Evolutionary conservation across 768 basidiomycete genomes (phyloP).

Genomic region (Suillus luteus): DNA sequence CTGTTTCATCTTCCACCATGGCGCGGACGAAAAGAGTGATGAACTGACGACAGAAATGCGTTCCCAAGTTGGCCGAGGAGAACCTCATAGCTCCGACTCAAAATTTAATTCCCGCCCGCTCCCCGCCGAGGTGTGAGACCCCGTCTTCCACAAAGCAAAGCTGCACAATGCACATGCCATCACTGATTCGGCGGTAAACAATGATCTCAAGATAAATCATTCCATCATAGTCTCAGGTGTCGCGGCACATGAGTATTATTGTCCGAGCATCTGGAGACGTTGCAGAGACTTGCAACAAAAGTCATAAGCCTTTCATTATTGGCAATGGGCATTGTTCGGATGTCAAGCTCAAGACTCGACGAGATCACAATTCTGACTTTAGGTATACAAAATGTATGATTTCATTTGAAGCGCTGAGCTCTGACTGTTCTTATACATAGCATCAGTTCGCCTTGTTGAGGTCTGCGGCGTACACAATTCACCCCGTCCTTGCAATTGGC

Average conservation of each 20-base stretch:
- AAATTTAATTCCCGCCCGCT: conserved; percentile 12
- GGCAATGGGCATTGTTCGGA: neutral
- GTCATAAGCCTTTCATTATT: neutral
- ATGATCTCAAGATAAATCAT: neutral
- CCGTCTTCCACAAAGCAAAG: neutral
- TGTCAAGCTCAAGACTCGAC: neutral
- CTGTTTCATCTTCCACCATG: conserved; percentile 65
- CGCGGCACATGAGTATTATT: neutral
- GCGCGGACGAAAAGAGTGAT: conserved; percentile 17
- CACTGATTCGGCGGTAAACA: neutral
- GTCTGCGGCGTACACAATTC: neutral
- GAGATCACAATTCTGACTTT: neutral
- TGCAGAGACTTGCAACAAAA: neutral
- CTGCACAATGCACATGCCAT: neutral
- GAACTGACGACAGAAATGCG: conserved; percentile 12
- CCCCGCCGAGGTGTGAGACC: neutral
- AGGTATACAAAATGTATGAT: neutral
- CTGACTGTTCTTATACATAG: neutral
- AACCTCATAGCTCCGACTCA: conserved; percentile 15
- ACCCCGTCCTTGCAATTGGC: neutral
- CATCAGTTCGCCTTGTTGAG: neutral
- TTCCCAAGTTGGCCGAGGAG: conserved; percentile 5
- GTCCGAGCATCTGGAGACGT: neutral
- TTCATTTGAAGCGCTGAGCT: neutral
- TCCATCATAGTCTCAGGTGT: neutral